Percentiles rank a stretch among this genome's conserved stretches.
phyloP scores from a whole-genome alignment of 495 filamentous ascomycete species.

The Penicillium robsamsonii region DNA sequence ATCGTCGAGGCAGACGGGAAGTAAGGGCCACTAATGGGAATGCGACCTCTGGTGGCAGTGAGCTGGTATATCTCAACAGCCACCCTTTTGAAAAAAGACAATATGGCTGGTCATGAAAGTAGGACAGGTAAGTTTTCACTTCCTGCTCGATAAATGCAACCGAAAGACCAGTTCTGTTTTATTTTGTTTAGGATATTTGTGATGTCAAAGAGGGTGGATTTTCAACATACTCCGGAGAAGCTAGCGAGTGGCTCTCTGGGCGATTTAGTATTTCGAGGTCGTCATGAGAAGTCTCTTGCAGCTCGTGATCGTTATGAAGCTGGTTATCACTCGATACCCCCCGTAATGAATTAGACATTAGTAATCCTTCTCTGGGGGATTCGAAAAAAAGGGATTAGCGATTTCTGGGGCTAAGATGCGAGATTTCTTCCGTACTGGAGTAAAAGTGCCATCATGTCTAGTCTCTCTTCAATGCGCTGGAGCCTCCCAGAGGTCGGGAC shows the following conservation, averaged over 20 bases:
- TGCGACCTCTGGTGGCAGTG: conserved; percentile 22
- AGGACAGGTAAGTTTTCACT: conserved; percentile 23
- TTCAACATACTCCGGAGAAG: background rate
- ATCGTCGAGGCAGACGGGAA: conserved; percentile 21
- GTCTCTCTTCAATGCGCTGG: conserved; percentile 25
- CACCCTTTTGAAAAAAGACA: conserved; percentile 26
- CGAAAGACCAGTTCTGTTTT: conserved; percentile 7
- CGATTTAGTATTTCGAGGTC: background rate
- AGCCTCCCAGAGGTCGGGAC: conserved; percentile 11
- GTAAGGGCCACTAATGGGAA: conserved; percentile 30
- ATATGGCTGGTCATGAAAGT: conserved; percentile 34
- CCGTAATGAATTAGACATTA: background rate
- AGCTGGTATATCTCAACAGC: conserved; percentile 17
- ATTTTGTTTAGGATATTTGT: background rate
- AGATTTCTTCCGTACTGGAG: conserved; percentile 16
- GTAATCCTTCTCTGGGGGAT: conserved; percentile 11
- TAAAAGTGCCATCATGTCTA: conserved; percentile 24
- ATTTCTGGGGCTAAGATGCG: background rate
- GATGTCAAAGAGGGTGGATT: background rate
- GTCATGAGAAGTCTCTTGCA: background rate
- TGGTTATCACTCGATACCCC: background rate
- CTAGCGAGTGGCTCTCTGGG: background rate
- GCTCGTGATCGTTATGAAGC: background rate
- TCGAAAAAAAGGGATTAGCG: background rate
- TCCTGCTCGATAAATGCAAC: conserved; percentile 19